A percentile compares a stretch with the other conserved stretches of the same genome.
Conservation (phyloP, 1,284 basidiomycete genomes). For the Vanrija pseudolonga region DNA sequence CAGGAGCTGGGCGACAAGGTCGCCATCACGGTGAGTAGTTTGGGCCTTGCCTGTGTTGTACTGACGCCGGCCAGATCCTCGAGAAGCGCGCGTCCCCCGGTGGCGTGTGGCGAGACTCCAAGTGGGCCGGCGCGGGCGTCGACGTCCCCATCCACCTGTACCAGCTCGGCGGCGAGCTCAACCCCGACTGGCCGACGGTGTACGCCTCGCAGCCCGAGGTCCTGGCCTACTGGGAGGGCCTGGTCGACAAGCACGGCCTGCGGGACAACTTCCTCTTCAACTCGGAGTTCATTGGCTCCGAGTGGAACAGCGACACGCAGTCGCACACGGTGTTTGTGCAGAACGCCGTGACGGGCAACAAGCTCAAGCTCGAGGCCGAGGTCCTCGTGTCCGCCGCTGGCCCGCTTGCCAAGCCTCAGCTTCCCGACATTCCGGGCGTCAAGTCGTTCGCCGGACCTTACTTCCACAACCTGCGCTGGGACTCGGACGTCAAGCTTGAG, state of each 20-base stretch:
- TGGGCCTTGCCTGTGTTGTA: neutral
- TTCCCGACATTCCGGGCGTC: slow-evolving; percentile 37
- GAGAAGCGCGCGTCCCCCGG: slow-evolving; percentile 22
- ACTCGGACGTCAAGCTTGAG: slow-evolving; percentile 13
- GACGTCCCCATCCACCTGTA: slow-evolving; percentile 29
- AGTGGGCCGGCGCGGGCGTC: slow-evolving; percentile 25
- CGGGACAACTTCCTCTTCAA: slow-evolving; percentile 15
- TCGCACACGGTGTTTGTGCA: slow-evolving; percentile 18
- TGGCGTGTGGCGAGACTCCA: slow-evolving; percentile 30
- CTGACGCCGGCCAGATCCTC: slow-evolving; percentile 13
- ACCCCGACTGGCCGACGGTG: slow-evolving; percentile 12
- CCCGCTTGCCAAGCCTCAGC: slow-evolving; percentile 25
- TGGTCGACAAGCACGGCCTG: slow-evolving; percentile 17
- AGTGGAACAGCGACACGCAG: slow-evolving; percentile 18
- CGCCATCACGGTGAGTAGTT: slow-evolving; percentile 11
- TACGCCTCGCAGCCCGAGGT: slow-evolving; percentile 15
- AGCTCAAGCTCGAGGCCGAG: slow-evolving; percentile 10
- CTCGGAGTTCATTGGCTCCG: slow-evolving; percentile 18
- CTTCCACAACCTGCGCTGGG: slow-evolving; percentile 42
- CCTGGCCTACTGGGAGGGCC: slow-evolving; percentile 18
- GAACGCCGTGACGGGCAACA: neutral
- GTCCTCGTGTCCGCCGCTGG: slow-evolving; percentile 31
- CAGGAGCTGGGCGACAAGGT: slow-evolving; percentile 21
- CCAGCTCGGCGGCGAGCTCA: slow-evolving; percentile 21
- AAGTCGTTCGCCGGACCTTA: slow-evolving; percentile 39